These are phyloP conservation scores for Leccinum variicolor DNA, from an alignment of 768 basidiomycete genomes.

Conservation along the genomic window DNA sequence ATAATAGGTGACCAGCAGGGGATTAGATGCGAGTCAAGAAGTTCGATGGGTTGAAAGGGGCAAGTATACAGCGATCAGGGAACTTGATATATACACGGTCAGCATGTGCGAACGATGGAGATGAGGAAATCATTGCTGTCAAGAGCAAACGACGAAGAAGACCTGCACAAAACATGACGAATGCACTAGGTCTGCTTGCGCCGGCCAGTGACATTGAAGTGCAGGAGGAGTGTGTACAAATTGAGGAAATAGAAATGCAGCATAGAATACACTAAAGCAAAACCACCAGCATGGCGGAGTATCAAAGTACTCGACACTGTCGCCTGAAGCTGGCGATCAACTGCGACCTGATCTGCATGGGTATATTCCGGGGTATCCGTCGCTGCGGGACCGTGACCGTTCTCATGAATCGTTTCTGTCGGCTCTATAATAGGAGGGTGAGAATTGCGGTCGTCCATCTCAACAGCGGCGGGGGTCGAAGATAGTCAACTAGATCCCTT, in stretches of 20 bases:
- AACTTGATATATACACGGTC: slow-evolving; percentile 30
- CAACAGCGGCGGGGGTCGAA: slow-evolving; percentile 16
- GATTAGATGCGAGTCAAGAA: slow-evolving; percentile 32
- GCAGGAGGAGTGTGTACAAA: slow-evolving; percentile 40
- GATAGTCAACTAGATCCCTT: slow-evolving; percentile 32
- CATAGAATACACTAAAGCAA: slow-evolving; percentile 37
- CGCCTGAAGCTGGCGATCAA: slow-evolving; percentile 24
- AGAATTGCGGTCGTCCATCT: slow-evolving; percentile 13
- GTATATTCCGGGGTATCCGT: slow-evolving; percentile 22
- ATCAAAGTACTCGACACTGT: slow-evolving; percentile 23
- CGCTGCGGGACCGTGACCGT: slow-evolving; percentile 15
- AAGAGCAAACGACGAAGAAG: slow-evolving; percentile 5
- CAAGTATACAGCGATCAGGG: slow-evolving; percentile 28
- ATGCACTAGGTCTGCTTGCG: slow-evolving; percentile 28
- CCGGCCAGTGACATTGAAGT: slow-evolving; percentile 30
- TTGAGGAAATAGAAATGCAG: slow-evolving; percentile 43
- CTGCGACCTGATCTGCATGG: slow-evolving; percentile 15
- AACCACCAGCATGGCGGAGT: slow-evolving; percentile 34
- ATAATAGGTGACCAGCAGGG: slow-evolving; percentile 19
- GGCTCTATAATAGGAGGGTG: slow-evolving; percentile 27
- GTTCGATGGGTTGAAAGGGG: slow-evolving; percentile 4
- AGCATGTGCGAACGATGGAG: slow-evolving; percentile 20
- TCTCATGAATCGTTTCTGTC: slow-evolving; percentile 18
- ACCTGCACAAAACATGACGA: slow-evolving; percentile 1
- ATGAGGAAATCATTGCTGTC: not conserved